These are phyloP conservation scores for Colletotrichum viniferum DNA, from an alignment of 2,329 filamentous ascomycete species.

Conservation along the genomic window DNA sequence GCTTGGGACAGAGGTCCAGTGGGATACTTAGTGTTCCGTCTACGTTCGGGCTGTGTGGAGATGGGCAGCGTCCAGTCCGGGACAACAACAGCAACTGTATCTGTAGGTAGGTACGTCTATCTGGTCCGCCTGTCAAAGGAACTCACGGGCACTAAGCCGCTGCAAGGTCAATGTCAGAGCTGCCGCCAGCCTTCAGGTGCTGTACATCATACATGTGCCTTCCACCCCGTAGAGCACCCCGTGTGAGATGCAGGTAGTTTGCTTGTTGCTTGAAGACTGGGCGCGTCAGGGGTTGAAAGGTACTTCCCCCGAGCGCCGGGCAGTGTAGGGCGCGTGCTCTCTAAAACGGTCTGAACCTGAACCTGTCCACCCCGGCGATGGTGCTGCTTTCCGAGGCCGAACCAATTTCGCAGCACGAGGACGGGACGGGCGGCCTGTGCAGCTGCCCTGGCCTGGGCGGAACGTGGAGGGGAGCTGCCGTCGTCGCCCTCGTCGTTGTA, in stretches of 20 bases:
- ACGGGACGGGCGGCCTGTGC: background rate
- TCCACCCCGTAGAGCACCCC: background rate
- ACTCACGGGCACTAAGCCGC: background rate
- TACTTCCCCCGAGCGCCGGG: background rate
- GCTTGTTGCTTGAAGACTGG: conserved; percentile 9
- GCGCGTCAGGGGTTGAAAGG: conserved; percentile 13
- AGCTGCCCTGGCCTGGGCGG: background rate
- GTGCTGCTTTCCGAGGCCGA: background rate
- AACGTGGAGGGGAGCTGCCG: background rate
- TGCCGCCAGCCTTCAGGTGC: background rate
- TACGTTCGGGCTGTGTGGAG: conserved; percentile 6
- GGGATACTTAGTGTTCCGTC: background rate
- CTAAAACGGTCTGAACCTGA: background rate
- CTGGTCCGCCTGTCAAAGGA: background rate
- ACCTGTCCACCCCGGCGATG: background rate
- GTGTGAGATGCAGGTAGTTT: background rate
- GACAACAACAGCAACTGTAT: background rate
- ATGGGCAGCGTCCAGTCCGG: background rate
- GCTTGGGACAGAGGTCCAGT: conserved; percentile 3
- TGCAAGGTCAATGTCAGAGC: background rate
- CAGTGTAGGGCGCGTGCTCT: background rate
- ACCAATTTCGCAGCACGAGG: background rate
- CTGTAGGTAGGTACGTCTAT: background rate
- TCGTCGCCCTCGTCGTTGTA: background rate
- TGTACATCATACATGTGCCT: background rate